Evolutionary conservation across 352 stramenopile species (phyloP).

Genomic region (Salisapilia sapeloensis): DNA sequence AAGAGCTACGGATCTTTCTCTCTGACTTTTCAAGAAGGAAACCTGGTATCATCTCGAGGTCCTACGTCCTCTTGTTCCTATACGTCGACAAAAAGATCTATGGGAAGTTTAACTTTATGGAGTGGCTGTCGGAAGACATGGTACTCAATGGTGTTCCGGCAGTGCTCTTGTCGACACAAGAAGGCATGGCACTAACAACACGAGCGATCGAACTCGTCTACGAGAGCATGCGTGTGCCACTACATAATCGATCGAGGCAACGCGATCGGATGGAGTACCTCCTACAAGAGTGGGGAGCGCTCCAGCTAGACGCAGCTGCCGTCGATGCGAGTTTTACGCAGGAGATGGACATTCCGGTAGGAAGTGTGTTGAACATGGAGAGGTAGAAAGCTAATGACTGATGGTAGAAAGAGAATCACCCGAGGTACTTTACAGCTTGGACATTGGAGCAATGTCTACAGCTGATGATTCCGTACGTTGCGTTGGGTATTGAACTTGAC

Average conservation of each 20-base stretch:
- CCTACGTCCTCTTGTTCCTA: constrained; percentile 70
- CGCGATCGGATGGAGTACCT: constrained; percentile 63
- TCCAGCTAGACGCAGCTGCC: constrained; percentile 48
- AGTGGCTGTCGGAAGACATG: constrained; percentile 70
- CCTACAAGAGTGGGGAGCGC: constrained; percentile 60
- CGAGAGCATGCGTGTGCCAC: constrained; percentile 64
- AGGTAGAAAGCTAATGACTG: too few relatives aligned
- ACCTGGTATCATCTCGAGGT: constrained; percentile 53
- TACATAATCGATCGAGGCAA: constrained; percentile 71
- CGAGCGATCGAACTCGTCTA: constrained; percentile 69
- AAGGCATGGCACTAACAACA: constrained; percentile 60
- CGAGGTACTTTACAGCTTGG: constrained; percentile 73
- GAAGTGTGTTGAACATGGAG: constrained; percentile 1
- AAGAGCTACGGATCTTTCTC: constrained; percentile 67
- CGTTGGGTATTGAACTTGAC: constrained; percentile 58
- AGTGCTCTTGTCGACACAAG: constrained; percentile 69
- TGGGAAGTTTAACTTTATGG: constrained; percentile 66
- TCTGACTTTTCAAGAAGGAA: constrained; percentile 48
- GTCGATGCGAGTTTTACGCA: constrained; percentile 69
- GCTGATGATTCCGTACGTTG: constrained; percentile 69
- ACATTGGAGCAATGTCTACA: constrained; percentile 50
- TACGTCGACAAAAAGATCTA: constrained; percentile 81
- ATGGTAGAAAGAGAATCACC: constrained; percentile 43
- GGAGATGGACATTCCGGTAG: constrained; percentile 71
- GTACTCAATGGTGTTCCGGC: constrained; percentile 64